These are phyloP conservation scores for Gypsophila paniculata DNA, from an alignment of 179 eudicot species.

Conservation along the genomic window DNA sequence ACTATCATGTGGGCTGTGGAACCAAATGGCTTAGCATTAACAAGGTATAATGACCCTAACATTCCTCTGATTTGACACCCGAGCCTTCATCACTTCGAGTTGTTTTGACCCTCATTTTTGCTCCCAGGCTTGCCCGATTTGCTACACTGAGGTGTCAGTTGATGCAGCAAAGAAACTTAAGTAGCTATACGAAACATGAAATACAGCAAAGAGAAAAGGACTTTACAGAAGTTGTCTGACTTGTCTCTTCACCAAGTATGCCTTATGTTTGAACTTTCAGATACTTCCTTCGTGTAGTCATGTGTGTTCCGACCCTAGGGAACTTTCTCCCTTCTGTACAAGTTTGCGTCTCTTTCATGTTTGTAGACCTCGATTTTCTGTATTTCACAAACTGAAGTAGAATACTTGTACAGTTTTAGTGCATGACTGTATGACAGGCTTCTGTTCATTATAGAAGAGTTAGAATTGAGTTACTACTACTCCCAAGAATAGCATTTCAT, in stretches of 20 bases:
- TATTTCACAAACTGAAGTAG: constrained; percentile 9
- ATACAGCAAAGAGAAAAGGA: constrained; percentile 32
- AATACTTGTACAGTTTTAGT: constrained; percentile 24
- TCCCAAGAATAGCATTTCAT: too few species aligned
- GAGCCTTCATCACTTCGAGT: not conserved
- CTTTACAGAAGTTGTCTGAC: too few species aligned
- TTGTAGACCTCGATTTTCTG: constrained; percentile 4
- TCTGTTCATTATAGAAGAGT: not conserved
- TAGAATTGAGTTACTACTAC: too few species aligned
- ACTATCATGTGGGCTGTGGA: constrained; percentile 74
- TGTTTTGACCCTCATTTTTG: not conserved
- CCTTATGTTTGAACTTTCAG: not conserved
- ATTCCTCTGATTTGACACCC: not conserved
- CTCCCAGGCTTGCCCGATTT: constrained; percentile 72
- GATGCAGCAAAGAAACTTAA: constrained; percentile 26
- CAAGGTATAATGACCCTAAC: constrained; percentile 45
- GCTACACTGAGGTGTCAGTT: constrained; percentile 61
- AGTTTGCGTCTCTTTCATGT: constrained; percentile 1
- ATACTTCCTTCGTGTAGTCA: not conserved
- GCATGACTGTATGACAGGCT: not conserved
- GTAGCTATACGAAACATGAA: constrained; percentile 11
- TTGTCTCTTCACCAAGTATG: not conserved
- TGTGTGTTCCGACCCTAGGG: constrained; percentile 5
- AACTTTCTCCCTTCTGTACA: constrained; percentile 1
- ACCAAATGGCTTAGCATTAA: constrained; percentile 88